A percentile compares a stretch with the other conserved stretches of the same genome.
Evolutionary conservation across 2,329 filamentous ascomycete genomes (phyloP).

Genomic region (Calonectria leucothoes): DNA sequence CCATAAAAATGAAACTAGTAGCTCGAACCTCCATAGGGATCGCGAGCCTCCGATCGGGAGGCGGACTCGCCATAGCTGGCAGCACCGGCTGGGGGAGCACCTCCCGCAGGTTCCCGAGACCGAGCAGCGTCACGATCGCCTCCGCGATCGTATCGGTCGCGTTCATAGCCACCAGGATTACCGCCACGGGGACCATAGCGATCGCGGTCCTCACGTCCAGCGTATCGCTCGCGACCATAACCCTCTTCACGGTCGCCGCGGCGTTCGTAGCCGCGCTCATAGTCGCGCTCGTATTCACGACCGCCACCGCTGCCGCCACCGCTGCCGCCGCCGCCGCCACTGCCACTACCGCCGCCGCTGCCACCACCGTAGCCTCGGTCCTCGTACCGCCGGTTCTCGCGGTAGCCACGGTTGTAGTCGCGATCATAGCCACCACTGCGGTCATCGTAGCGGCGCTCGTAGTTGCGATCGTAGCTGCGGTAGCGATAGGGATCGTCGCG

Average conservation of each 20-base stretch:
- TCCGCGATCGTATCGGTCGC: constrained; percentile 61
- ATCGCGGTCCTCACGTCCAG: constrained; percentile 59
- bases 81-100: constrained; percentile 46
- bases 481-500: constrained; percentile 70
- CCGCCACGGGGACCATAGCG: constrained; percentile 53
- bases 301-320: constrained; percentile 49
- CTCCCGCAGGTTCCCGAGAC: constrained; percentile 52
- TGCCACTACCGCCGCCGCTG: constrained; percentile 51
- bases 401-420: constrained; percentile 64
- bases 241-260: constrained; percentile 54
- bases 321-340: neutral
- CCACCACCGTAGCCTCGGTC: constrained; percentile 63
- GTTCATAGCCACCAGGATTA: constrained; percentile 57
- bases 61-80: constrained; percentile 55
- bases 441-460: constrained; percentile 60
- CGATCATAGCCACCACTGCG: constrained; percentile 51
- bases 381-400: constrained; percentile 59
- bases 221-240: constrained; percentile 53
- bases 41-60: constrained; percentile 56
- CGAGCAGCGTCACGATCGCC: constrained; percentile 55
- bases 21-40: constrained; percentile 57
- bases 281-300: constrained; percentile 58
- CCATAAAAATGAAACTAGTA: constrained; percentile 26
- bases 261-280: constrained; percentile 66
- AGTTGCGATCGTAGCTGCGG: constrained; percentile 57